Evolutionary conservation across 2,329 filamentous ascomycete genomes (phyloP).

Genomic region (Epichloe amarillans): DNA sequence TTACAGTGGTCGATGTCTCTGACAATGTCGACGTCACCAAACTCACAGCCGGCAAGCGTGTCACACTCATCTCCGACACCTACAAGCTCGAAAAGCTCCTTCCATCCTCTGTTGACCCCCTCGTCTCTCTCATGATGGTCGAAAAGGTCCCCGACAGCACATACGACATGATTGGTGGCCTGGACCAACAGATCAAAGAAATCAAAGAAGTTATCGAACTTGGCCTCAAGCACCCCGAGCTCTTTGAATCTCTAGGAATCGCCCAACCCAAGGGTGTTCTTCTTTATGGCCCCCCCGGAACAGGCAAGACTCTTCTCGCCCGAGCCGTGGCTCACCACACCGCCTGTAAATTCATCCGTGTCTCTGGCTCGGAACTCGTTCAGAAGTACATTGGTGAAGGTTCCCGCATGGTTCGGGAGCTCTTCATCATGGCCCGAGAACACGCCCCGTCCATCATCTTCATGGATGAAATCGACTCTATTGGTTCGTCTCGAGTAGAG

Average conservation of each 20-base stretch:
- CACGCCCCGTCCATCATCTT: slow-evolving; percentile 98
- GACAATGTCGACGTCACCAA: slow-evolving; percentile 91
- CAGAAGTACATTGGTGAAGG: slow-evolving; percentile 99
- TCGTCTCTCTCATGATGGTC: slow-evolving; percentile 99
- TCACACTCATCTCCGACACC: slow-evolving; percentile 88
- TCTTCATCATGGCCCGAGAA: slow-evolving; percentile 98
- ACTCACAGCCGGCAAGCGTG: slow-evolving; percentile 93
- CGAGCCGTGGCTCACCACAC: slow-evolving; percentile 96
- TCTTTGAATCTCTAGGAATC: slow-evolving; percentile 98
- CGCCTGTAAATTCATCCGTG: slow-evolving; percentile 97
- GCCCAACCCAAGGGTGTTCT: slow-evolving; percentile 96
- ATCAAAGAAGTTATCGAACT: slow-evolving; percentile 99
- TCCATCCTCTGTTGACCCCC: slow-evolving; percentile 91
- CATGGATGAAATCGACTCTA: slow-evolving; percentile 99
- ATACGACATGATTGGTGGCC: slow-evolving; percentile 98
- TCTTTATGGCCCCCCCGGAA: slow-evolving; percentile 91
- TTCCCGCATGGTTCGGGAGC: slow-evolving; percentile 93
- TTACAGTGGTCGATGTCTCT: slow-evolving; percentile 80
- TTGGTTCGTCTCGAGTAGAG: slow-evolving; percentile 92
- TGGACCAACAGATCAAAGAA: slow-evolving; percentile 99
- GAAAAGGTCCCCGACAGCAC: slow-evolving; percentile 99
- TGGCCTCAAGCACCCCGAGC: slow-evolving; percentile 92
- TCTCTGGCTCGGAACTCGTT: slow-evolving; percentile 89
- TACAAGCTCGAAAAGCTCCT: slow-evolving; percentile 99
- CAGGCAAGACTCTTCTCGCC: slow-evolving; percentile 89